Evolutionary conservation across 345 rosid species (phyloP), one percentile per base, ranked within the genome.

Genomic region (Eucalyptus polyanthemos): DNA sequence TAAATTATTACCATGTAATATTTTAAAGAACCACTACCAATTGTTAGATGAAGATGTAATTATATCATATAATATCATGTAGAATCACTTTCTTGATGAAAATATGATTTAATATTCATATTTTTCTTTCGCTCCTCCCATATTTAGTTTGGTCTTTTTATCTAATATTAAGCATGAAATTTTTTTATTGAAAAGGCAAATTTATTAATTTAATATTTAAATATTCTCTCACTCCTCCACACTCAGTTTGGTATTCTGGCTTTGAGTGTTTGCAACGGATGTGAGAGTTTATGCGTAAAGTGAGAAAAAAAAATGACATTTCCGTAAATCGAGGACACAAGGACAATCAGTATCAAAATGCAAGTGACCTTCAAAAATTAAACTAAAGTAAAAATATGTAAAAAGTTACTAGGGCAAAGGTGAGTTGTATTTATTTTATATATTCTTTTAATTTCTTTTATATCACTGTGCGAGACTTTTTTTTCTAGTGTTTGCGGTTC

Each of bases 131-230:
- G 4, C 62, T 56, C 3, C 3, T 3, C 5, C 60, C 6, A 22
- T 24, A 56, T 10, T 56, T 1, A 22, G 6, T 56, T 22, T 56
- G 62, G 2, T 24, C 0, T 56, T 56, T 56, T 56, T 22, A 25
- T 56, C 0, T 2, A 56, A 21, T 9, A 56, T 1, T 24, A 56
- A 56, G 0, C 5, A 5, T 24, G 12, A 10, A 22, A 56, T 2
- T 24, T 4, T 22, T 22, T 56, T 24, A 56, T 22, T 56, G 0
- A 24, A 24, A 24, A 56, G 12, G 0, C 6, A 22, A 54, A 56
- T 7, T 7, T 19, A 7, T 53, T 53, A 53, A 53, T 53, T 53
- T 53, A 7, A 56, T 56, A 9, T 56, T 56, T 56, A 22, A 56
- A 56, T 56, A 56, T 56, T 56, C 12, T 56, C 5, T 9, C 60